Conservation (phyloP, 352 stramenopile species). For the Aphanomyces invadans region DNA sequence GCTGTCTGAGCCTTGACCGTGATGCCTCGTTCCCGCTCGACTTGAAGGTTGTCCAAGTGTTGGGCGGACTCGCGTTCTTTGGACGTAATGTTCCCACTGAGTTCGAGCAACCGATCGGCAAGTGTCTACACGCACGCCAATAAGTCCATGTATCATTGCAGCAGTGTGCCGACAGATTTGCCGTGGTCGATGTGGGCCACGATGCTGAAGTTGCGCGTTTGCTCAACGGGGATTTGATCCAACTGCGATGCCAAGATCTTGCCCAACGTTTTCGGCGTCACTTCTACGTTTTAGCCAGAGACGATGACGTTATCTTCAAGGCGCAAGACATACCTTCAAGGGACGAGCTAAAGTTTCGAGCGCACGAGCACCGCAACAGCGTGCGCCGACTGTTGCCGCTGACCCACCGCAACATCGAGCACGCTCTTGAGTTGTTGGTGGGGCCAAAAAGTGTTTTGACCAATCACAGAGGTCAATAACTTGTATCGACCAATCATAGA, state of each 20-base stretch:
- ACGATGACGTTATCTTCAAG: too few species aligned
- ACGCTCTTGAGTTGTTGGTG: not conserved
- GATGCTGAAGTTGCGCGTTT: constrained; percentile 88
- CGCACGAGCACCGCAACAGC: not conserved
- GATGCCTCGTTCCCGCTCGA: constrained; percentile 97
- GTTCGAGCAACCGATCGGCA: constrained; percentile 85
- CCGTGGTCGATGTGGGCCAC: constrained; percentile 89
- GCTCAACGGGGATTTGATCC: constrained; percentile 53
- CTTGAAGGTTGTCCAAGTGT: constrained; percentile 89
- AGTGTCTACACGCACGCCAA: constrained; percentile 46
- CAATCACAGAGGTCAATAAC: not conserved
- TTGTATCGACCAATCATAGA: not conserved
- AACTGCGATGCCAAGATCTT: constrained; percentile 55
- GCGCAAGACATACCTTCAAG: not conserved
- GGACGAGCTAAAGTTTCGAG: not conserved
- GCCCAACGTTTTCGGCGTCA: constrained; percentile 49
- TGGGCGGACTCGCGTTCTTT: constrained; percentile 76
- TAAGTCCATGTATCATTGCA: constrained; percentile 1
- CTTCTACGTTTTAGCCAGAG: constrained; percentile 4
- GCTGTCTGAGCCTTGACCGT: constrained; percentile 98
- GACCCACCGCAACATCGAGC: not conserved
- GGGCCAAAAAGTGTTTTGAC: not conserved
- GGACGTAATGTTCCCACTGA: constrained; percentile 84
- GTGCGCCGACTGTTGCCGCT: not conserved
- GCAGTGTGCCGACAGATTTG: constrained; percentile 60